These are phyloP conservation scores for Dioscorea alata DNA, from an alignment of 106 monocot genomes.

Conservation along the genomic window DNA sequence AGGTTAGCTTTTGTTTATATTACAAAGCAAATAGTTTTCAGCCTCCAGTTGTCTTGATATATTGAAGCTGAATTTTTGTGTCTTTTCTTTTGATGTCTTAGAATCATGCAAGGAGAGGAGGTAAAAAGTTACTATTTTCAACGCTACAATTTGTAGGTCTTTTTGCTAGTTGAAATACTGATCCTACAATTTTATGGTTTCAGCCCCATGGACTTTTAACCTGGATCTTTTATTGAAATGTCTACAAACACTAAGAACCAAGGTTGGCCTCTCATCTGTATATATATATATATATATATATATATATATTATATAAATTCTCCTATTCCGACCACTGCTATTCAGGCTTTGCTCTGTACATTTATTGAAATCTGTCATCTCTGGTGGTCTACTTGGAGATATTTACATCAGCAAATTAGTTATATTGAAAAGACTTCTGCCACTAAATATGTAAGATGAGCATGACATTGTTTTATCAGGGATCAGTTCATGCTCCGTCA, in stretches of 20 bases:
- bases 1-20: slow-evolving; percentile 36
- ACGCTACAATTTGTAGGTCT: too few relatives aligned
- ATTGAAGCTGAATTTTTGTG: background rate
- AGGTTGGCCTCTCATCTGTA: slow-evolving; percentile 24
- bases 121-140: too few relatives aligned
- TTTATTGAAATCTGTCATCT: too few relatives aligned
- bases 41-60: background rate
- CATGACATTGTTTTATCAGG: slow-evolving; percentile 25
- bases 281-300: too few relatives aligned
- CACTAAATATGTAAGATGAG: too few relatives aligned
- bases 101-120: slow-evolving; percentile 99
- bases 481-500: slow-evolving; percentile 75
- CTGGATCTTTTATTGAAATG: slow-evolving; percentile 63
- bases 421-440: too few relatives aligned
- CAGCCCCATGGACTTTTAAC: slow-evolving; percentile 93
- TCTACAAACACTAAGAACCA: slow-evolving; percentile 35
- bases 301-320: too few relatives aligned
- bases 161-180: background rate
- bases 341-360: too few relatives aligned
- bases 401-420: too few relatives aligned
- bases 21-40: background rate
- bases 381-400: too few relatives aligned
- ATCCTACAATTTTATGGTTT: slow-evolving; percentile 15
- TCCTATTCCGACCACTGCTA: too few relatives aligned
- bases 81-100: slow-evolving; percentile 13